Conservation (phyloP, 371 early-diverging fungal genomes). For the Circinella minor region DNA sequence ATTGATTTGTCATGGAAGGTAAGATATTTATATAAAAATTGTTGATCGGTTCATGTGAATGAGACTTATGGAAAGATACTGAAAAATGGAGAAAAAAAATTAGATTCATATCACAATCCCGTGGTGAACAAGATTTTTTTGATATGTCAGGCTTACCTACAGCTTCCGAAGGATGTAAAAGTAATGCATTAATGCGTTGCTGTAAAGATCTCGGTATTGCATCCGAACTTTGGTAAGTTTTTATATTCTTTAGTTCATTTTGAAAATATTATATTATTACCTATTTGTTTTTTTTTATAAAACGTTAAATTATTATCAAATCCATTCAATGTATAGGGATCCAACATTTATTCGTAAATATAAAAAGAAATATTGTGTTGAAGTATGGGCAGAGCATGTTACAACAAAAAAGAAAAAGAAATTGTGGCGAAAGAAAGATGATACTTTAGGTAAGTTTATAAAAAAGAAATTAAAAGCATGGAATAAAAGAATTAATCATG, state of each 20-base stretch:
- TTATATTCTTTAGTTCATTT: background rate
- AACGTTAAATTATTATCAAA: too few relatives aligned
- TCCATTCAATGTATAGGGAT: conserved; percentile 57
- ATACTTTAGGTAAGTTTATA: conserved; percentile 52
- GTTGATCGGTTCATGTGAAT: too few relatives aligned
- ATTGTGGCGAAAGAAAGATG: conserved; percentile 86
- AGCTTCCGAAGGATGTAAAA: conserved; percentile 92
- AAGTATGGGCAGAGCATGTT: conserved; percentile 79
- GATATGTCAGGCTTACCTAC: conserved; percentile 77
- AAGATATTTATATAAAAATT: conserved; percentile 18
- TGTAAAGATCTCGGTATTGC: conserved; percentile 97
- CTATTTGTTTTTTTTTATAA: conserved; percentile 2
- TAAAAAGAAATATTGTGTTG: conserved; percentile 80
- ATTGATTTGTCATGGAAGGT: conserved; percentile 84
- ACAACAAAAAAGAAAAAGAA: conserved; percentile 73
- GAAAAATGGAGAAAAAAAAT: background rate
- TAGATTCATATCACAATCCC: conserved; percentile 86
- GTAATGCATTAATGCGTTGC: conserved; percentile 95
- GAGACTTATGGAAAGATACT: background rate
- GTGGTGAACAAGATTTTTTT: conserved; percentile 94
- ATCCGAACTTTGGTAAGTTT: conserved; percentile 84
- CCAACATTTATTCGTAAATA: conserved; percentile 86
- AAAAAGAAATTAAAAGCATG: background rate
- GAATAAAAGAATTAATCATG: background rate
- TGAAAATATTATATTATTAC: background rate